Evolutionary conservation across 495 filamentous ascomycete species (phyloP).

Genomic region (Xylaria grammica): DNA sequence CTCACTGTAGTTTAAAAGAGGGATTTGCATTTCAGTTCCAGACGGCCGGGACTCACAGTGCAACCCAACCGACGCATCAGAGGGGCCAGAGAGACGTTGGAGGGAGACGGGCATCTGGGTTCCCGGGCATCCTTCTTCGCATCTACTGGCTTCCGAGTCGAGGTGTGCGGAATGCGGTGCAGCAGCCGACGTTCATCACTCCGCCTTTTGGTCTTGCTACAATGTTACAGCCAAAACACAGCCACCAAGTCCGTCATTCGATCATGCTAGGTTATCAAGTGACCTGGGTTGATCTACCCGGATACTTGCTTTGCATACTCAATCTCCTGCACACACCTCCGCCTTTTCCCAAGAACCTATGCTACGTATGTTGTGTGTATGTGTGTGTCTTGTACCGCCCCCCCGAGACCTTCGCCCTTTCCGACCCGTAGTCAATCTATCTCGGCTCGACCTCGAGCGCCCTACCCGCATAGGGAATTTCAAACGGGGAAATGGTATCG

Average conservation of each 20-base stretch:
- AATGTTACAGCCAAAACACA: background rate
- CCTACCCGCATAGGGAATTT: conserved; percentile 8
- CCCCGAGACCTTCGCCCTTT: background rate
- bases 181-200: background rate
- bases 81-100: background rate
- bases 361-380: background rate
- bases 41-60: conserved; percentile 19
- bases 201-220: conserved; percentile 11
- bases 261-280: background rate
- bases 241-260: conserved; percentile 7
- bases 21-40: conserved; percentile 21
- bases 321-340: conserved; percentile 9
- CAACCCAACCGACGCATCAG: conserved; percentile 12
- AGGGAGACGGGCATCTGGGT: background rate
- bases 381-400: conserved; percentile 8
- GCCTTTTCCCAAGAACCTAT: background rate
- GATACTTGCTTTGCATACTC: background rate
- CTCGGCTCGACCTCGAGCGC: conserved; percentile 3
- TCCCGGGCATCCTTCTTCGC: conserved; percentile 4
- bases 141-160: background rate
- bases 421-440: conserved; percentile 8
- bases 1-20: background rate
- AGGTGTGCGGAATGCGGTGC: background rate
- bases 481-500: conserved; percentile 1
- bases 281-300: conserved; percentile 4